Evolutionary conservation across 257 asterid genomes (phyloP).

Genomic region (Solanum appendiculatum): DNA sequence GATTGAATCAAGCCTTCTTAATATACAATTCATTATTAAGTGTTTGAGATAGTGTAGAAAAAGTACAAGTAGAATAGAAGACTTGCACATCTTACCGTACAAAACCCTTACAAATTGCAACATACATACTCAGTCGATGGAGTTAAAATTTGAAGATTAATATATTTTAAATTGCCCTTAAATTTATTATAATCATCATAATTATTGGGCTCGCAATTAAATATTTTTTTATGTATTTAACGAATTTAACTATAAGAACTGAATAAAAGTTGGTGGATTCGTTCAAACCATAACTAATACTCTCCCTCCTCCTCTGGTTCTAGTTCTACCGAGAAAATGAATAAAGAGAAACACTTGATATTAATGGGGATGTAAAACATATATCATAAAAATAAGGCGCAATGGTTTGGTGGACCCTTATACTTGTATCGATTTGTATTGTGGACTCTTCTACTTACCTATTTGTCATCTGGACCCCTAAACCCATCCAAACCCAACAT

Average conservation of each 20-base stretch:
- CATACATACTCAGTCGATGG: neutral
- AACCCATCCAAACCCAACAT: too few relatives aligned
- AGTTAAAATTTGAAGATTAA: neutral
- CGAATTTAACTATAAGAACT: neutral
- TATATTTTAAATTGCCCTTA: neutral
- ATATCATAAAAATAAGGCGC: too few relatives aligned
- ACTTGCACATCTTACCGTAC: neutral
- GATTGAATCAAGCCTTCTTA: neutral
- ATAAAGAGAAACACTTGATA: neutral
- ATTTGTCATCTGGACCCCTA: too few relatives aligned
- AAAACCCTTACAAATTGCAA: neutral
- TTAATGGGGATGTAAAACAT: too few relatives aligned
- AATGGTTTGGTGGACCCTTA: too few relatives aligned
- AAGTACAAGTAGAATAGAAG: neutral
- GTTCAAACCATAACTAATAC: neutral
- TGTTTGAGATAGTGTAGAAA: neutral
- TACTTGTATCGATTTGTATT: too few relatives aligned
- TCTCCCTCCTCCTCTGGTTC: too few relatives aligned
- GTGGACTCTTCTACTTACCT: too few relatives aligned
- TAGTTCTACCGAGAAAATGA: too few relatives aligned
- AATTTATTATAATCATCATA: neutral
- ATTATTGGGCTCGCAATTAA: neutral
- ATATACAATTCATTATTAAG: neutral
- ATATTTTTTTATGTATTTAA: neutral
- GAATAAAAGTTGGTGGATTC: neutral